Percentiles rank a stretch among this genome's conserved stretches.
Evolutionary conservation across 208 protist genomes (phyloP).

Genomic region (Kentomonas sorsogonicus): DNA sequence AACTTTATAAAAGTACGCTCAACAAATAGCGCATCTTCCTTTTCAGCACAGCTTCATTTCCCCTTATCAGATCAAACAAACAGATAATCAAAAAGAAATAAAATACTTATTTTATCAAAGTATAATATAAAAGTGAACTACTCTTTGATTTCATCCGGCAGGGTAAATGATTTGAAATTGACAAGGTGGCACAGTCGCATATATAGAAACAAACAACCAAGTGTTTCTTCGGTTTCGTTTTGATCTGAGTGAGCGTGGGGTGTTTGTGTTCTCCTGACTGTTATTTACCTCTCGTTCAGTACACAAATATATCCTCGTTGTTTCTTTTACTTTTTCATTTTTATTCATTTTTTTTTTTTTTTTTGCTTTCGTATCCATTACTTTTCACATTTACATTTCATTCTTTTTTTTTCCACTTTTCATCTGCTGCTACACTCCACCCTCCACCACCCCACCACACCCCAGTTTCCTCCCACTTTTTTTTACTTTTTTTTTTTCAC

Average conservation of each 20-base stretch:
- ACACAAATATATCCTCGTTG: not conserved
- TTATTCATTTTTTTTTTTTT: constrained; percentile 1
- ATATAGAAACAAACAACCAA: not conserved
- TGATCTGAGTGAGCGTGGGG: not conserved
- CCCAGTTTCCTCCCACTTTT: too few relatives aligned
- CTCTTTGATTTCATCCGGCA: not conserved
- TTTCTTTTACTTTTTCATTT: constrained; percentile 1
- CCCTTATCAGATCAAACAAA: not conserved
- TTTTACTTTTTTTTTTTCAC: too few relatives aligned
- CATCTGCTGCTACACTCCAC: too few relatives aligned
- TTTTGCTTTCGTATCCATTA: constrained; percentile 2
- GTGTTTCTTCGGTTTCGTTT: not conserved
- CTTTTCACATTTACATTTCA: too few relatives aligned
- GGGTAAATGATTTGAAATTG: not conserved
- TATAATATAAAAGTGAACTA: not conserved
- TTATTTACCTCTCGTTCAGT: too few relatives aligned
- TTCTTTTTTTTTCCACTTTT: too few relatives aligned
- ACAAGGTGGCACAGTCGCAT: not conserved
- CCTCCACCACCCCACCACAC: too few relatives aligned
- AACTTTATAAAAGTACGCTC: too few relatives aligned
- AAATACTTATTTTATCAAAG: not conserved
- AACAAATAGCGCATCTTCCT: too few relatives aligned
- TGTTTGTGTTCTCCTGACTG: too few relatives aligned
- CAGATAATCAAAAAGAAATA: not conserved
- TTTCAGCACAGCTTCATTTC: too few relatives aligned